Percentiles rank a stretch among this genome's conserved stretches.
phyloP scores from a whole-genome alignment of 345 rosid genomes.

The Bretschneidera sinensis region DNA sequence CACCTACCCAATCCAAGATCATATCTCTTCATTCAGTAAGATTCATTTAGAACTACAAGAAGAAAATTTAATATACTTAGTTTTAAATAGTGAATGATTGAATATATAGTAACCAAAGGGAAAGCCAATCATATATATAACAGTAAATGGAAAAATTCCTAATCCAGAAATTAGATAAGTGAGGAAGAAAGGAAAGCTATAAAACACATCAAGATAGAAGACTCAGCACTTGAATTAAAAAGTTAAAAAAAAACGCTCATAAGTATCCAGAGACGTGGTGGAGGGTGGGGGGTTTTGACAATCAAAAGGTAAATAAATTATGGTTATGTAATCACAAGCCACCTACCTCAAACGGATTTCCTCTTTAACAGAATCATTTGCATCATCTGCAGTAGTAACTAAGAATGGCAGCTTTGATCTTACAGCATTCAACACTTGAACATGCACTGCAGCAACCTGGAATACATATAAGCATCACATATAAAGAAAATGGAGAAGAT shows the following conservation, averaged over 20 bases:
- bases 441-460: constrained; percentile 82
- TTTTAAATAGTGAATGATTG: too few relatives aligned
- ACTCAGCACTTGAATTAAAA: not conserved
- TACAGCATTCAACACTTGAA: constrained; percentile 76
- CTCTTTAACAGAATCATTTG: constrained; percentile 67
- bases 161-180: not conserved
- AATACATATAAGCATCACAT: constrained; percentile 15
- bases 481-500: not conserved
- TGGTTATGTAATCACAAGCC: not conserved
- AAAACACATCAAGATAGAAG: not conserved
- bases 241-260: not conserved
- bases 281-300: too few relatives aligned
- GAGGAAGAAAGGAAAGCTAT: not conserved
- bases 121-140: not conserved
- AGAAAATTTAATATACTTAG: too few relatives aligned
- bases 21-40: too few relatives aligned
- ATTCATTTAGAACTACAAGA: too few relatives aligned
- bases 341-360: constrained; percentile 86
- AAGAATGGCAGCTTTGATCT: constrained; percentile 78
- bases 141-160: too few relatives aligned
- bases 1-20: too few relatives aligned
- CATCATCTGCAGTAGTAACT: constrained; percentile 78
- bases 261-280: not conserved
- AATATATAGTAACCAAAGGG: not conserved
- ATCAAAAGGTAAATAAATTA: too few relatives aligned